phyloP scores from a whole-genome alignment of 305 asterid species.

The Fraxinus dipetala region DNA sequence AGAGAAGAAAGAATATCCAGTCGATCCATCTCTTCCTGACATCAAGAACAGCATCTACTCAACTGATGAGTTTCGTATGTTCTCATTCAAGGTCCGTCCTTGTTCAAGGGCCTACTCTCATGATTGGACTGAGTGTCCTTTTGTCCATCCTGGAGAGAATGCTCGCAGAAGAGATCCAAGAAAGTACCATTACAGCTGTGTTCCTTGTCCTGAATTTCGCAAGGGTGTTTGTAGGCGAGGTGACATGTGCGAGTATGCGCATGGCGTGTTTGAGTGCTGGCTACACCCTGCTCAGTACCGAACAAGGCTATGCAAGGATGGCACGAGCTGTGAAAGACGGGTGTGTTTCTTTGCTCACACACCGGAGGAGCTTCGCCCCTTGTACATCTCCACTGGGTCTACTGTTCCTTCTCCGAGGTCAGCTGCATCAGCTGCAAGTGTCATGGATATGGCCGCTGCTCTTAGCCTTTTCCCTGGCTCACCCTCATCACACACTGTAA shows the following conservation, averaged over 20 bases:
- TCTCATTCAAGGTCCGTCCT: constrained; percentile 74
- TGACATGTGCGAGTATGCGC: constrained; percentile 87
- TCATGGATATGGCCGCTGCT: constrained; percentile 71
- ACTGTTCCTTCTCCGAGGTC: constrained; percentile 80
- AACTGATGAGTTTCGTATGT: constrained; percentile 82
- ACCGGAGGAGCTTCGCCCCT: constrained; percentile 70
- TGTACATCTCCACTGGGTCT: constrained; percentile 75
- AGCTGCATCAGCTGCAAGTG: constrained; percentile 50
- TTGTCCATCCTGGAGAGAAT: constrained; percentile 86
- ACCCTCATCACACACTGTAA: constrained; percentile 54
- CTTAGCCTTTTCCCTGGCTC: constrained; percentile 61
- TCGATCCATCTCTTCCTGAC: constrained; percentile 78
- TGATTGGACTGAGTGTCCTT: constrained; percentile 91
- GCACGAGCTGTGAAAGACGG: constrained; percentile 63
- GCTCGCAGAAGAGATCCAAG: constrained; percentile 87
- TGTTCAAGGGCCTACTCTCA: constrained; percentile 89
- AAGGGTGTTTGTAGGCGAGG: constrained; percentile 82
- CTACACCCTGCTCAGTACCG: constrained; percentile 87
- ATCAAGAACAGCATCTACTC: constrained; percentile 68
- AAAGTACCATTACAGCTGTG: constrained; percentile 81
- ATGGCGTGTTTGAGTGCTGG: constrained; percentile 92
- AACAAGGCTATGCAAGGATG: constrained; percentile 76
- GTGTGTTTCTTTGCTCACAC: constrained; percentile 83
- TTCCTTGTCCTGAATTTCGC: constrained; percentile 79
- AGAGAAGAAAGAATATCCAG: constrained; percentile 71